Evolutionary conservation across 1,284 basidiomycete genomes (phyloP).

Genomic region (Leccinum fuscescens): DNA sequence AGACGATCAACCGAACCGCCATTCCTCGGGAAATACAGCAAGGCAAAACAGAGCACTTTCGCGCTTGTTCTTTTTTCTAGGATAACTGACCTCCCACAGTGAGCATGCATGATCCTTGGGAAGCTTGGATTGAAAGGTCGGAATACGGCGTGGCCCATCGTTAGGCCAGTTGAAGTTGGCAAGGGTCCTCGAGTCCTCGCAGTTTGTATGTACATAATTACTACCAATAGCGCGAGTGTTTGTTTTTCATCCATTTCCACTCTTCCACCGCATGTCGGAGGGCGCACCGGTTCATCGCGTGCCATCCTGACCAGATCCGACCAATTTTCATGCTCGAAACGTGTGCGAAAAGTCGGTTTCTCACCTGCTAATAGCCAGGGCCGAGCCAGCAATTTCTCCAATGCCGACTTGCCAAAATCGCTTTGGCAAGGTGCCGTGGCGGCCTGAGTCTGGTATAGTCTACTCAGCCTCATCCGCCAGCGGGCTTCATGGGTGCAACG

Average conservation of each 20-base stretch:
- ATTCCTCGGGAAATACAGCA: constrained; percentile 40
- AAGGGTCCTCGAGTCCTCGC: neutral
- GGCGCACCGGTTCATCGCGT: too few species aligned
- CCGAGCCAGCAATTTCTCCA: neutral
- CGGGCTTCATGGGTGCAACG: constrained; percentile 20
- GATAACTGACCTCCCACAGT: neutral
- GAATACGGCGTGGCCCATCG: neutral
- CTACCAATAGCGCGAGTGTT: neutral
- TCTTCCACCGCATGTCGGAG: too few species aligned
- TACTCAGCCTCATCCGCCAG: too few species aligned
- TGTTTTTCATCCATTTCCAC: too few species aligned
- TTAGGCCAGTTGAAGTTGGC: neutral
- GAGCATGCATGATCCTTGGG: neutral
- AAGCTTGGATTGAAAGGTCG: neutral
- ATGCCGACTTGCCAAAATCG: neutral
- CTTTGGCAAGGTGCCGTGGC: neutral
- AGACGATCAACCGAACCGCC: constrained; percentile 48
- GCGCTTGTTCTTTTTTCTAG: constrained; percentile 37
- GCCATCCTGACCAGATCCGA: too few species aligned
- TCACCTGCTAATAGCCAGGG: too few species aligned
- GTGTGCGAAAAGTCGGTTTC: too few species aligned
- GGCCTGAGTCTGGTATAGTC: too few species aligned
- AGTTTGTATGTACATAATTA: neutral
- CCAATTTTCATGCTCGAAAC: too few species aligned
- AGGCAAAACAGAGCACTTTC: constrained; percentile 47